phyloP scores from a whole-genome alignment of 345 rosid genomes.

The Camelina neglecta region DNA sequence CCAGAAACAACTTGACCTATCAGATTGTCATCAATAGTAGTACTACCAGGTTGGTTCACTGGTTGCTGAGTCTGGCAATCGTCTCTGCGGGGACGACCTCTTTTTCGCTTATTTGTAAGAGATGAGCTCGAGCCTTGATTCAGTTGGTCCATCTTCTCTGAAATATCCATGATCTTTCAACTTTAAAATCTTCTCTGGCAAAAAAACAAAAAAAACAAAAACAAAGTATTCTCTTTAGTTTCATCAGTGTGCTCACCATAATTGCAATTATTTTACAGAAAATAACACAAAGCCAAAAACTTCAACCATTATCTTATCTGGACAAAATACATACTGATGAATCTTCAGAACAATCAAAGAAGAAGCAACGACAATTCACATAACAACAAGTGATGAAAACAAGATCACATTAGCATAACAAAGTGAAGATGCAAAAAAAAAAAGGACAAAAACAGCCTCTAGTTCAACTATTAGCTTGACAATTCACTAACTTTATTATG shows the following conservation, averaged over 20 bases:
- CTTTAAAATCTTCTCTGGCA: slow-evolving; percentile 6
- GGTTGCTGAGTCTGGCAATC: slow-evolving; percentile 44
- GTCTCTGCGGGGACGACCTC: slow-evolving; percentile 68
- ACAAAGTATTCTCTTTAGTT: not conserved
- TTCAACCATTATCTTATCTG: not conserved
- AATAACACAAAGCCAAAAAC: not conserved
- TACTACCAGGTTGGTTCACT: slow-evolving; percentile 25
- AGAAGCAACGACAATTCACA: not conserved
- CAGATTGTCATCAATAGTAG: slow-evolving; percentile 44
- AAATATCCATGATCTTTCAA: slow-evolving; percentile 6
- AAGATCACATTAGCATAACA: not conserved
- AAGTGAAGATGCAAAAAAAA: not conserved
- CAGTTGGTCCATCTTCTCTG: slow-evolving; percentile 46
- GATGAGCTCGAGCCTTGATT: slow-evolving; percentile 45
- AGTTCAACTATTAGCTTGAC: not conserved
- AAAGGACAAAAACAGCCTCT: not conserved
- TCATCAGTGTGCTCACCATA: not conserved
- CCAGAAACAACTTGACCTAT: slow-evolving; percentile 71
- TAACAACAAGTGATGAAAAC: not conserved
- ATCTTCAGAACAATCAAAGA: slow-evolving; percentile 18
- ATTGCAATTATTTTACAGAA: not conserved
- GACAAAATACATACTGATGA: not conserved
- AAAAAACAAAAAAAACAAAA: not conserved
- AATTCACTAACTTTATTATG: not conserved
- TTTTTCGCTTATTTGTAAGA: slow-evolving; percentile 53